These are phyloP conservation scores for Shiraia bambusicola DNA, from an alignment of 2,329 filamentous ascomycete genomes.

Conservation along the genomic window DNA sequence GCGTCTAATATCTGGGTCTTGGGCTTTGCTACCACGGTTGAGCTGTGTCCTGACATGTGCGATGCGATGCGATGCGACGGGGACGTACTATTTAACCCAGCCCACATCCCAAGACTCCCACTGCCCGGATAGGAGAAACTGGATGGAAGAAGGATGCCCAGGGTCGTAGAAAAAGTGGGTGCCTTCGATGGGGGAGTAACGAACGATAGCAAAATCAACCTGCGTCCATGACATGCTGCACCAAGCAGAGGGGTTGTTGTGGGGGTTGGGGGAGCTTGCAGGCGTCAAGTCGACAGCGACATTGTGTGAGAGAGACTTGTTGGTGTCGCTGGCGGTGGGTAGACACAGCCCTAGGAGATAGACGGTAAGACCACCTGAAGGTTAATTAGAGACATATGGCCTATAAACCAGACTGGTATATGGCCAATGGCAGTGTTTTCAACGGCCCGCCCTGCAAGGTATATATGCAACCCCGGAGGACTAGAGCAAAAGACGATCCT, in stretches of 20 bases:
- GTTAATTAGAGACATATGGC: constrained; percentile 17
- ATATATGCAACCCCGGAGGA: constrained; percentile 12
- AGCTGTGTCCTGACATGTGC: constrained; percentile 3
- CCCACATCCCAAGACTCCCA: constrained; percentile 39
- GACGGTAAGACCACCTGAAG: constrained; percentile 13
- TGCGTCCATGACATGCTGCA: constrained; percentile 30
- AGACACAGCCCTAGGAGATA: constrained; percentile 12
- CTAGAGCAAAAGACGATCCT: constrained; percentile 3
- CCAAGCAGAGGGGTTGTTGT: constrained; percentile 4
- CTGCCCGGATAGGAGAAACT: constrained; percentile 31
- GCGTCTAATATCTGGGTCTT: constrained; percentile 33
- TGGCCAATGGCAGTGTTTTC: constrained; percentile 12
- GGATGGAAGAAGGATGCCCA: constrained; percentile 27
- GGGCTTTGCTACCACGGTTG: constrained; percentile 22
- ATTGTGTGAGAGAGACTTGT: constrained; percentile 6
- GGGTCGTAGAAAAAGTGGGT: constrained; percentile 38
- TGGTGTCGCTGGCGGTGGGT: constrained; percentile 13
- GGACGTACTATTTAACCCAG: constrained; percentile 31
- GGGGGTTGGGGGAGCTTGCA: not conserved
- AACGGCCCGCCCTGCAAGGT: constrained; percentile 16
- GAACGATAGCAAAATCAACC: constrained; percentile 31
- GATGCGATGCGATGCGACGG: not conserved
- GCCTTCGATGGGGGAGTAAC: constrained; percentile 32
- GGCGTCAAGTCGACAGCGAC: constrained; percentile 6
- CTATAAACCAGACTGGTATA: constrained; percentile 4